phyloP scores from a whole-genome alignment of 257 asterid species.

The Scutellaria baicalensis region DNA sequence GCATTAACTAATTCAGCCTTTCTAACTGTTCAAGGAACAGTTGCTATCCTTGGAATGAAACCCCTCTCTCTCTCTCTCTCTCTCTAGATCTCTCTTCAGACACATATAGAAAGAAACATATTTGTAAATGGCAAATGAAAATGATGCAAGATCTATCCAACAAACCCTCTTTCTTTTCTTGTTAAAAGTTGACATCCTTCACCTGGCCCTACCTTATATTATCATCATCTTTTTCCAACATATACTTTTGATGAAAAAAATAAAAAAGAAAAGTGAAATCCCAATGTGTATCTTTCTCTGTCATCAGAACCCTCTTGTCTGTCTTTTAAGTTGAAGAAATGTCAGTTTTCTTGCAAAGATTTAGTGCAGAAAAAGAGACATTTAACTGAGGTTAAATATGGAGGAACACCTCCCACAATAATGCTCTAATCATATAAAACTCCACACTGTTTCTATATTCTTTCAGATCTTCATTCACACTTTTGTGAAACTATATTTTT shows the following conservation, averaged over 20 bases:
- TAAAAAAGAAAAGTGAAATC: no score
- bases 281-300: not conserved
- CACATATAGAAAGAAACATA: not conserved
- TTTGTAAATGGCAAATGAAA: conserved; percentile 24
- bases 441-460: not conserved
- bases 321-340: conserved; percentile 11
- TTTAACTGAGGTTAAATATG: not conserved
- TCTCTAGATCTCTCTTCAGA: not conserved
- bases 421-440: not conserved
- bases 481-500: conserved; percentile 18
- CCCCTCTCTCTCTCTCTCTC: not conserved
- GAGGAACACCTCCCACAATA: not conserved
- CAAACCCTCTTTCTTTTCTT: conserved; percentile 24
- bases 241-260: no score
- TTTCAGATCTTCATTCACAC: conserved; percentile 10
- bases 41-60: conserved; percentile 22
- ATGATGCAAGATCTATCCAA: conserved; percentile 22
- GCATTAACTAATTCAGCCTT: conserved; percentile 17
- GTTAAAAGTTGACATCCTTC: conserved; percentile 22
- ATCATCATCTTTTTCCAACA: not conserved
- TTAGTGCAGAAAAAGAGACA: conserved; percentile 7
- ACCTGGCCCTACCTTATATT: conserved; percentile 13
- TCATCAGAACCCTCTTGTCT: not conserved
- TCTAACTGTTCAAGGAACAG: conserved; percentile 18
- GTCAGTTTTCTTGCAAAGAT: conserved; percentile 20